Evolutionary conservation across 169 alveolate species (phyloP).

Genomic region (Ichthyophthirius multifiliis): DNA sequence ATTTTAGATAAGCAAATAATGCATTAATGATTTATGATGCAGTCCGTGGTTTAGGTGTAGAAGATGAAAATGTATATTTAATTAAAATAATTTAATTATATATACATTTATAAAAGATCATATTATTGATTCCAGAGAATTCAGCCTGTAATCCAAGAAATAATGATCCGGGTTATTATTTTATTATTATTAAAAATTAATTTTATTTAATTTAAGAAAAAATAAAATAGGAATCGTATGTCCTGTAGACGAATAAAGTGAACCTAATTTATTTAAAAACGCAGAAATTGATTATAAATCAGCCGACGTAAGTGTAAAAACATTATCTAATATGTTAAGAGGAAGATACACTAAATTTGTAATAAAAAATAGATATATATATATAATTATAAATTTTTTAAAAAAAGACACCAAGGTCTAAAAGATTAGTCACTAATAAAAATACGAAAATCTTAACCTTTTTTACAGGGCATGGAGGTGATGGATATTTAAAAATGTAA

Average conservation of each 20-base stretch:
- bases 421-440: slow-evolving; percentile 56
- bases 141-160: slow-evolving; percentile 78
- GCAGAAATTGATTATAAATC: slow-evolving; percentile 58
- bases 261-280: slow-evolving; percentile 48
- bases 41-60: slow-evolving; percentile 7
- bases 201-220: not conserved
- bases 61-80: slow-evolving; percentile 29
- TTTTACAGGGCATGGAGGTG: slow-evolving; percentile 81
- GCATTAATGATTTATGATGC: slow-evolving; percentile 17
- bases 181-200: not conserved
- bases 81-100: not conserved
- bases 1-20: slow-evolving; percentile 32
- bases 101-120: not conserved
- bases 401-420: slow-evolving; percentile 52
- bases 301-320: slow-evolving; percentile 56
- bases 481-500: slow-evolving; percentile 69
- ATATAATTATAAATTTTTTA: not conserved
- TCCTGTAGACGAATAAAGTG: slow-evolving; percentile 23
- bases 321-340: slow-evolving; percentile 54
- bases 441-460: slow-evolving; percentile 53
- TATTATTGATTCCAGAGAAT: slow-evolving; percentile 67
- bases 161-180: slow-evolving; percentile 51
- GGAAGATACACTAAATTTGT: slow-evolving; percentile 51
- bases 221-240: slow-evolving; percentile 26
- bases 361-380: not conserved